phyloP scores from a whole-genome alignment of 1,284 basidiomycete species.

The Xerocomus nothofagi region DNA sequence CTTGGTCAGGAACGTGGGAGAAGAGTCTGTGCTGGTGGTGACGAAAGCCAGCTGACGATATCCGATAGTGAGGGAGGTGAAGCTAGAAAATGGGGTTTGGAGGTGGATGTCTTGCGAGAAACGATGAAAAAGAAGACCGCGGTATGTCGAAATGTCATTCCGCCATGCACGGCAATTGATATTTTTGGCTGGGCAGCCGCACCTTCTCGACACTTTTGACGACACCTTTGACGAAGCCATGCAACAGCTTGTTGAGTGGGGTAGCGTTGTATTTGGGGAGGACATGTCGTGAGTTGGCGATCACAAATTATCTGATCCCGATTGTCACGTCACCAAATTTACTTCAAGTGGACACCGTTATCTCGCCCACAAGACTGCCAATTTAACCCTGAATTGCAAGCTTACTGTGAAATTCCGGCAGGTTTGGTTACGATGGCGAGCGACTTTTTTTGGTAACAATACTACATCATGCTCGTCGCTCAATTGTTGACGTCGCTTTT shows the following conservation, averaged over 20 bases:
- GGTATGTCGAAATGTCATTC: conserved; percentile 39
- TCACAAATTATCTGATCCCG: conserved; percentile 22
- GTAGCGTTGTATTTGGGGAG: conserved; percentile 73
- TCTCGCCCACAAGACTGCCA: conserved; percentile 73
- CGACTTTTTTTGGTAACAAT: conserved; percentile 62
- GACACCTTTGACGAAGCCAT: conserved; percentile 81
- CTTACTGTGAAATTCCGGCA: conserved; percentile 68
- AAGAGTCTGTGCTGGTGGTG: conserved; percentile 65
- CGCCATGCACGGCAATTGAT: conserved; percentile 16
- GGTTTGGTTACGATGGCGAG: conserved; percentile 69
- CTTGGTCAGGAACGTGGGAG: conserved; percentile 71
- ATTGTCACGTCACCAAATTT: conserved; percentile 26
- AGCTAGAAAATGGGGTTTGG: conserved; percentile 73
- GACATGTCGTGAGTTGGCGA: conserved; percentile 63
- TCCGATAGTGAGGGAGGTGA: conserved; percentile 58
- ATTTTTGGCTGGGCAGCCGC: conserved; percentile 41
- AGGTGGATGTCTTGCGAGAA: conserved; percentile 54
- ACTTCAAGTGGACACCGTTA: conserved; percentile 67
- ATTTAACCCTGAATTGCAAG: conserved; percentile 71
- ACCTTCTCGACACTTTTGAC: conserved; percentile 57
- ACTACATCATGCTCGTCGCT: conserved; percentile 11
- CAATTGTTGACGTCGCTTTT: conserved; percentile 23
- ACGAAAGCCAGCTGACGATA: conserved; percentile 29
- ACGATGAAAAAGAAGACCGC: conserved; percentile 55
- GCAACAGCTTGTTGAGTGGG: conserved; percentile 78